A percentile compares a stretch with the other conserved stretches of the same genome.
These are phyloP conservation scores for Ogataea nitratoaversa DNA, from an alignment of 805 yeast species.

Conservation along the genomic window DNA sequence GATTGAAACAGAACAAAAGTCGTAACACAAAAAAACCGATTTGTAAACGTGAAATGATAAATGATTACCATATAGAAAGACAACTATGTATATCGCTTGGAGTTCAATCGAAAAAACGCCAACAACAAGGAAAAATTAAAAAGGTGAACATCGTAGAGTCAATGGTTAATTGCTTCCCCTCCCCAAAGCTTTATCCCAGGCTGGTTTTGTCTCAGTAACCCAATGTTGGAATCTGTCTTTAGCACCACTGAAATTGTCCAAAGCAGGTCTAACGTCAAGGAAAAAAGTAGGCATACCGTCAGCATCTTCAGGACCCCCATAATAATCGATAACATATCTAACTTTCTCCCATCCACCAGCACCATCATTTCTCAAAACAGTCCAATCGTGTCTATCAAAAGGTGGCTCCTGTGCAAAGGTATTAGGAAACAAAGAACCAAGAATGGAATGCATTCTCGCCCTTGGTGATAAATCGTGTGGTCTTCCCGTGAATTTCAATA, in stretches of 20 bases:
- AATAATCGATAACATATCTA: constrained; percentile 92
- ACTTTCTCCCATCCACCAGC: constrained; percentile 59
- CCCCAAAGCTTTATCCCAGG: constrained; percentile 71
- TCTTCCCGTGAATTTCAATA: constrained; percentile 84
- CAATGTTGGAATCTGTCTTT: constrained; percentile 67
- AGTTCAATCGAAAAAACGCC: background rate
- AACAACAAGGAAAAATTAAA: background rate
- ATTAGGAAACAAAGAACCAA: constrained; percentile 70
- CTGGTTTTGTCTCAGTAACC: constrained; percentile 45
- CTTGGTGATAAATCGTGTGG: constrained; percentile 86
- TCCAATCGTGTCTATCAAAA: constrained; percentile 98
- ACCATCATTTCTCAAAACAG: constrained; percentile 68
- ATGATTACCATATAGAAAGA: too few relatives aligned
- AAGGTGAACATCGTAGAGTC: background rate
- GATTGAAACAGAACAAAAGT: background rate
- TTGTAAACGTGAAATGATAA: too few relatives aligned
- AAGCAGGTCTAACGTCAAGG: constrained; percentile 93
- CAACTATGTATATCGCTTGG: background rate
- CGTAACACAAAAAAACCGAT: too few relatives aligned
- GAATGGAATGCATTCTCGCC: constrained; percentile 61
- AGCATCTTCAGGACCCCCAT: constrained; percentile 85
- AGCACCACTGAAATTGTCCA: constrained; percentile 63
- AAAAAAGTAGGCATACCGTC: constrained; percentile 88
- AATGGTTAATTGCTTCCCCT: constrained; percentile 20
- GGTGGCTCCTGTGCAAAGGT: constrained; percentile 78